Evolutionary conservation across 805 yeast genomes (phyloP), one percentile per base, ranked within the genome.

Genomic region (Lipomyces sp.): DNA sequence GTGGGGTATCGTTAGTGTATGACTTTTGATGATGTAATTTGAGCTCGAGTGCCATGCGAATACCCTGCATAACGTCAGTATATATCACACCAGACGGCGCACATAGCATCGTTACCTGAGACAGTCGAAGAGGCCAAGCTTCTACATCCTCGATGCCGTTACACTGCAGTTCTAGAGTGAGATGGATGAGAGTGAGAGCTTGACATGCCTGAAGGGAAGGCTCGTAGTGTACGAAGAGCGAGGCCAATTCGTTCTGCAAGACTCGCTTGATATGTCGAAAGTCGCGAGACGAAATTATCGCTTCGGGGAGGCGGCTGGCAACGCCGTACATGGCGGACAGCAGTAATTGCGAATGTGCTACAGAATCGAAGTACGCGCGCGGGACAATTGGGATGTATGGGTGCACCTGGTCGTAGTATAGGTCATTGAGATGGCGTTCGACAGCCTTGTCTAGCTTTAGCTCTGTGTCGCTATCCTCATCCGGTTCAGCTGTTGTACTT

Each of bases 381-480:
- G 66, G 66, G 29, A 64, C 66, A 56, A 64, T 60, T 8, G 66
- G 66, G 30, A 64, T 64, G 56, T 64, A 64, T n/a, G 66, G 63
- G 18, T 64, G 63, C 42, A 64, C 66, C 24, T 48, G 63, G 4
- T 63, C 8, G 35, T 64, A 64, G 64, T 64, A 64, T 3, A 64
- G 55, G 6, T 59, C 53, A 35, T 45, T 39, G 48, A 64, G 60
- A 29, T 64, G 54, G 11, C 45, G 54, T 24, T 64, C 66, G 8
- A 64, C 66, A 18, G 18, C 56, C 45, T 53, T 54, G 34, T 64
- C 66, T 5, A 64, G 64, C 33, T 18, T n/a, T 48, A 64, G 45
- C 24, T 35, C 53, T 7, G 64, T 57, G 33, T 64, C 66, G 30
- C 51, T 60, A 18, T 64, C 66, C n/a, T 59, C 60, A 18, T 64